Percentiles rank a stretch among this genome's conserved stretches.
Evolutionary conservation across 371 early-diverging fungal genomes (phyloP).

Genomic region (Apophysomyces elegans): DNA sequence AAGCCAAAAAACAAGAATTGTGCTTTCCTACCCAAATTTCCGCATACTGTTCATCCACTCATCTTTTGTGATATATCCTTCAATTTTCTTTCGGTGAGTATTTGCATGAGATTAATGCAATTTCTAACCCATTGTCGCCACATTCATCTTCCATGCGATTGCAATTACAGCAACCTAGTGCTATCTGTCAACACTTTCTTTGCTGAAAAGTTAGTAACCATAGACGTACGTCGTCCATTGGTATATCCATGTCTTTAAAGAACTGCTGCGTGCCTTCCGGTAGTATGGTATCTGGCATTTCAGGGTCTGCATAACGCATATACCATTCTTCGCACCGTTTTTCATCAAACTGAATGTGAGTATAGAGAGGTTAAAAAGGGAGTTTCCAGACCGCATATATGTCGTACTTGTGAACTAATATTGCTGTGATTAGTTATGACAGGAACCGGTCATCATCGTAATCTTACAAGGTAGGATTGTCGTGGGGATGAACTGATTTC

Average conservation of each 20-base stretch:
- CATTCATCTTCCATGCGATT: conserved; percentile 66
- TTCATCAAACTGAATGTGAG: conserved; percentile 33
- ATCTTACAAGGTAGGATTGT: not conserved
- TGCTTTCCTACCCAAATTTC: conserved; percentile 50
- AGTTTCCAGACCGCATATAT: not conserved
- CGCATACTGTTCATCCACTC: conserved; percentile 75
- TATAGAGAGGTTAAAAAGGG: not conserved
- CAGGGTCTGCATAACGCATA: conserved; percentile 44
- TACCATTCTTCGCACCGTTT: conserved; percentile 42
- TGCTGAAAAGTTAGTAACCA: not conserved
- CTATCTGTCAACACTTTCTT: not conserved
- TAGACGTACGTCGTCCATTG: conserved; percentile 43
- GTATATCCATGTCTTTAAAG: conserved; percentile 46
- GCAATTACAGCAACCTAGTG: conserved; percentile 60
- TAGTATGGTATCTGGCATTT: conserved; percentile 38
- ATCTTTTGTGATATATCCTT: conserved; percentile 64
- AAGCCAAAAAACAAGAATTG: not conserved
- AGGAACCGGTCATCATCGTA: not conserved
- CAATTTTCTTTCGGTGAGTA: not conserved
- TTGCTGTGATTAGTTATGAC: not conserved
- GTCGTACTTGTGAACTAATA: not conserved
- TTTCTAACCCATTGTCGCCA: conserved; percentile 62
- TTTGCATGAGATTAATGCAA: not conserved
- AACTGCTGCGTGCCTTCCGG: conserved; percentile 48
- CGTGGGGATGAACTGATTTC: not conserved